A percentile compares a stretch with the other conserved stretches of the same genome.
Conservation (phyloP, 495 filamentous ascomycete genomes). For the Talaromyces adpressus region DNA sequence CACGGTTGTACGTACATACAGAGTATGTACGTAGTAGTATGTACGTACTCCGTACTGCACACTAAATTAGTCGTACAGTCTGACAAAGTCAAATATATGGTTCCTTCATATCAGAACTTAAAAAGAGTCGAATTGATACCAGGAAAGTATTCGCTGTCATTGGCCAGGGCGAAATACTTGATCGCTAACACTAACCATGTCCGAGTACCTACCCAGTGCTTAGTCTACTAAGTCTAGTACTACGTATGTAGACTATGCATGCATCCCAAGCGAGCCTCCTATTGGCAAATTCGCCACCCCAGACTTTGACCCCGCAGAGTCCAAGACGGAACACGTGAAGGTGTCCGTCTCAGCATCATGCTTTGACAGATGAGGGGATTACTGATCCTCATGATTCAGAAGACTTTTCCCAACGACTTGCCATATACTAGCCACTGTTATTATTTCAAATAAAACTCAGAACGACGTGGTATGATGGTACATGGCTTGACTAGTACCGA, state of each 20-base stretch:
- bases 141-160: neutral
- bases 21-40: too few species aligned
- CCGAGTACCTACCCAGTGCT: neutral
- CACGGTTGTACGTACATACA: too few species aligned
- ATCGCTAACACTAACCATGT: neutral
- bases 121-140: neutral
- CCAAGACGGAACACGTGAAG: neutral
- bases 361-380: neutral
- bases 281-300: constrained; percentile 5
- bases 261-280: neutral
- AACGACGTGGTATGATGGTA: neutral
- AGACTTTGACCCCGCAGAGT: constrained; percentile 1
- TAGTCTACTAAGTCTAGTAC: too few species aligned
- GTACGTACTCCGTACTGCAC: neutral
- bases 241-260: too few species aligned
- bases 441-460: neutral
- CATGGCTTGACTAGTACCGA: neutral
- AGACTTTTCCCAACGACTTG: neutral
- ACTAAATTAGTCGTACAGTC: neutral
- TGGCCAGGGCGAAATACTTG: neutral
- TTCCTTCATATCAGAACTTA: neutral
- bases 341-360: neutral
- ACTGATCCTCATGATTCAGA: neutral
- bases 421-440: neutral
- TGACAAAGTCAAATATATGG: neutral